Evolutionary conservation across 352 stramenopile species (phyloP).

Genomic region (Phytophthora palmivora): DNA sequence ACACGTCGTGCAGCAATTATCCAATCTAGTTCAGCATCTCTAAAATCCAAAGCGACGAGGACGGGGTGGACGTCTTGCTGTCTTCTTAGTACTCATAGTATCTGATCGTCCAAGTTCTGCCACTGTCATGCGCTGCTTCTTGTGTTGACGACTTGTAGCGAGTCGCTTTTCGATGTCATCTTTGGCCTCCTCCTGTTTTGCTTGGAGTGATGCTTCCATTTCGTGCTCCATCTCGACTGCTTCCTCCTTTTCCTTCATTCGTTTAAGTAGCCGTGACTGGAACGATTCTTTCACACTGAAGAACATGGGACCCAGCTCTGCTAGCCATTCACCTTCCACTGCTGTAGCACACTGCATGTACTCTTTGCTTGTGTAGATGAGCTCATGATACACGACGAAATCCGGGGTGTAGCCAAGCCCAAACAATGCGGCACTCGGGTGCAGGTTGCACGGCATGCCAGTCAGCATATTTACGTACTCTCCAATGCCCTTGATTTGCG

Average conservation of each 20-base stretch:
- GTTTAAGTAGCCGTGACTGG: constrained; percentile 92
- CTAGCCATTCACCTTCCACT: constrained; percentile 99
- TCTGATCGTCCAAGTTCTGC: constrained; percentile 56
- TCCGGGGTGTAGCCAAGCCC: constrained; percentile 98
- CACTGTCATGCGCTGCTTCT: constrained; percentile 73
- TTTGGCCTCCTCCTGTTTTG: constrained; percentile 30
- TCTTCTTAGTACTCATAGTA: constrained; percentile 42
- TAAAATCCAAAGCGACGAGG: constrained; percentile 81
- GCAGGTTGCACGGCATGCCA: constrained; percentile 97
- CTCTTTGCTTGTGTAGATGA: constrained; percentile 99
- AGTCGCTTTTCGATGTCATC: constrained; percentile 24
- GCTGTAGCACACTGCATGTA: constrained; percentile 99
- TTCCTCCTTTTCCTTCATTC: constrained; percentile 87
- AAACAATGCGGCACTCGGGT: constrained; percentile 98
- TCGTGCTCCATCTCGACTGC: constrained; percentile 84
- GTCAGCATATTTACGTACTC: constrained; percentile 99
- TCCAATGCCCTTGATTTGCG: constrained; percentile 98
- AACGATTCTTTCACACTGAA: constrained; percentile 98
- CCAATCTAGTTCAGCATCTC: constrained; percentile 10
- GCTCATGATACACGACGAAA: constrained; percentile 99
- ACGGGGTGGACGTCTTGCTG: constrained; percentile 62
- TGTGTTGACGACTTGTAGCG: constrained; percentile 37
- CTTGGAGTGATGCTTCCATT: constrained; percentile 56
- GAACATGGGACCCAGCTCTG: constrained; percentile 99
- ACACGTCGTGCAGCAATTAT: too few relatives aligned